Evolutionary conservation across 306 rosid species (phyloP).

Genomic region (Casuarina cunninghamiana): DNA sequence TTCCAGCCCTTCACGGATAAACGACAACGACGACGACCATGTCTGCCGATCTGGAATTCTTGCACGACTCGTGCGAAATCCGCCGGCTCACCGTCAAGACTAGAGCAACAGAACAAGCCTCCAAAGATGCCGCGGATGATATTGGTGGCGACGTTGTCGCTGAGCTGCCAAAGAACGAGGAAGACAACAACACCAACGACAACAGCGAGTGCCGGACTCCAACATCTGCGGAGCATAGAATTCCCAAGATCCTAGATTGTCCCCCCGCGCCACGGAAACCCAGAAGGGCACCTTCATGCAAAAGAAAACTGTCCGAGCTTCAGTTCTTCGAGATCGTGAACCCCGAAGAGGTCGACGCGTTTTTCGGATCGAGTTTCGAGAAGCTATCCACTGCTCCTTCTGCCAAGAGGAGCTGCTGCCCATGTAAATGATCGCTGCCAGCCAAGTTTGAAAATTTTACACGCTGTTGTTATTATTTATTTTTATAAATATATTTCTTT

Average conservation of each 20-base stretch:
- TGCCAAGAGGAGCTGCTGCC: constrained; percentile 38
- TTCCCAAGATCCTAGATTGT: constrained; percentile 42
- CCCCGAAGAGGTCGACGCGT: constrained; percentile 46
- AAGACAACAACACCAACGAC: background rate
- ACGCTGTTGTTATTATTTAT: background rate
- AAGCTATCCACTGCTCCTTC: background rate
- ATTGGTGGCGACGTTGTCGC: background rate
- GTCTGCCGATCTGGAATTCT: constrained; percentile 52
- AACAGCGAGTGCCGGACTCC: constrained; percentile 41
- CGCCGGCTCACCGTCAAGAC: constrained; percentile 27
- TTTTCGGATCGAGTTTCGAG: constrained; percentile 43
- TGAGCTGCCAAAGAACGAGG: background rate
- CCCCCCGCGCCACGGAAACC: constrained; percentile 63
- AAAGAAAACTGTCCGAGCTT: constrained; percentile 45
- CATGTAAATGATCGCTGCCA: constrained; percentile 38
- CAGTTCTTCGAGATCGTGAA: constrained; percentile 47
- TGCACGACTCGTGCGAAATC: constrained; percentile 34
- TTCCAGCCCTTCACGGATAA: background rate
- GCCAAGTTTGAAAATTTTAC: constrained; percentile 5
- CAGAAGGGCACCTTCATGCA: constrained; percentile 33
- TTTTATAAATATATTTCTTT: background rate
- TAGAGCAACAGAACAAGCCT: constrained; percentile 8
- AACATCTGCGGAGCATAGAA: constrained; percentile 38
- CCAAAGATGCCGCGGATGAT: constrained; percentile 2
- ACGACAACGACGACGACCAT: constrained; percentile 19